Evolutionary conservation across 345 rosid species (phyloP), one percentile per base, ranked within the genome.

Genomic region (Arabidopsis arenosa): DNA sequence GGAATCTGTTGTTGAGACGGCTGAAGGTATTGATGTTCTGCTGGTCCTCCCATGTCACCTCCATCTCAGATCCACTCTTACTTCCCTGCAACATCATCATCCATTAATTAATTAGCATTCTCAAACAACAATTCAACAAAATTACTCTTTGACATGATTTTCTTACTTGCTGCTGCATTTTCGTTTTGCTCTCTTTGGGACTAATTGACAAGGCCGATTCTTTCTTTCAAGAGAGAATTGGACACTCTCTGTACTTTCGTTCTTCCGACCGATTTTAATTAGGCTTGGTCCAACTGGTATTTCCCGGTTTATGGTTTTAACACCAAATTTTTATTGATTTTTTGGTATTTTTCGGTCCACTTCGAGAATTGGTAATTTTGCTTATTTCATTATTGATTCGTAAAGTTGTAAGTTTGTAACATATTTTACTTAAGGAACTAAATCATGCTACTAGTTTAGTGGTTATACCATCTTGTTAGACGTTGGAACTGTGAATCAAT

Each of bases 41-140:
- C 86, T 95, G 99, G 62, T 95, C 99, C 68, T 90, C 94, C 99
- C 99, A 95, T 3, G 97, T 95, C 28, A 95, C 99, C 85, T 83
- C 89, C 74, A 72, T 88, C 52, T 83, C 96, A 79, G 97, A 88
- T 85, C 92, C 96, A 68, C 88, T 40, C 28, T 44, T 76, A 9
- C 13, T 61, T 4, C 93, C 86, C 95, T 93, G 73, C 74, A 81
- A 81, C 73, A 59, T 56, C 60, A 18, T 10, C 17, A 15, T 5
- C 18, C 21, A 45, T 5, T 6, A 3, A 6, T 12, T 44, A 5
- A 73, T 73, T 63, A 3, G 0, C 11, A 26, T 4, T 5, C 54
- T 0, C 0, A 56, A n/a, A 35, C 23, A n/a, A 35, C 23, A 23
- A 23, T 15, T 10, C 39, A 0, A n/a, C 15, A 10, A 7, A 21